Evolutionary conservation across 345 rosid species (phyloP).

Genomic region (Sonneratia alba): DNA sequence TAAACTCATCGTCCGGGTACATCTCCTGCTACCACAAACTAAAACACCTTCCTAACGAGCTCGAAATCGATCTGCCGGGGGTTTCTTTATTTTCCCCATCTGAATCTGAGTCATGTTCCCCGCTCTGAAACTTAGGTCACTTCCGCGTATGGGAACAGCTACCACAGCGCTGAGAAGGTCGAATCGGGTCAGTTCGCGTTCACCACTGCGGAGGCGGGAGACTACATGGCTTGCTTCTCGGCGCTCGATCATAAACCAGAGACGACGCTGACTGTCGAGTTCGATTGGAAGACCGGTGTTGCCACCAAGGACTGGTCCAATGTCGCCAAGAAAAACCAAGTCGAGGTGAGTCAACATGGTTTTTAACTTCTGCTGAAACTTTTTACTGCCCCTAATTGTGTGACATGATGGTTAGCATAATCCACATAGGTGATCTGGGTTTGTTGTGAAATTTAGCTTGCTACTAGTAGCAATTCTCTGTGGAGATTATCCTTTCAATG

Average conservation of each 20-base stretch:
- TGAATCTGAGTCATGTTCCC: not conserved
- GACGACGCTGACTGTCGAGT: constrained; percentile 51
- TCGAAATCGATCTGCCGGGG: not conserved
- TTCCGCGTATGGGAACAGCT: constrained; percentile 61
- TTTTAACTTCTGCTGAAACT: not conserved
- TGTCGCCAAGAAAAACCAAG: constrained; percentile 85
- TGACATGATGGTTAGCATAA: not conserved
- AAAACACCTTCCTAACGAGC: not conserved
- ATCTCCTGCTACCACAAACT: not conserved
- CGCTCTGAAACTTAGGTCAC: constrained; percentile 44
- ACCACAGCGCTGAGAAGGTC: constrained; percentile 56
- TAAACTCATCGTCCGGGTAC: constrained; percentile 64
- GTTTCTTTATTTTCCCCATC: not conserved
- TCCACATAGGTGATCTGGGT: not conserved
- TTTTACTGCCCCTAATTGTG: not conserved
- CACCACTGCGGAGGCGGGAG: constrained; percentile 73
- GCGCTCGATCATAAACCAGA: constrained; percentile 51
- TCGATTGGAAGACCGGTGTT: constrained; percentile 83
- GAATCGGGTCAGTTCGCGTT: constrained; percentile 80
- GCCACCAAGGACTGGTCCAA: constrained; percentile 71
- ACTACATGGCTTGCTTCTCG: constrained; percentile 74
- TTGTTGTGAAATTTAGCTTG: not conserved
- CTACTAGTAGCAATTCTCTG: not conserved
- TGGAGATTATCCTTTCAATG: not conserved
- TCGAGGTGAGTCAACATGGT: constrained; percentile 50